A percentile compares a stretch with the other conserved stretches of the same genome.
Evolutionary conservation across 2,329 filamentous ascomycete species (phyloP).

Genomic region (Colletotrichum sublineola): DNA sequence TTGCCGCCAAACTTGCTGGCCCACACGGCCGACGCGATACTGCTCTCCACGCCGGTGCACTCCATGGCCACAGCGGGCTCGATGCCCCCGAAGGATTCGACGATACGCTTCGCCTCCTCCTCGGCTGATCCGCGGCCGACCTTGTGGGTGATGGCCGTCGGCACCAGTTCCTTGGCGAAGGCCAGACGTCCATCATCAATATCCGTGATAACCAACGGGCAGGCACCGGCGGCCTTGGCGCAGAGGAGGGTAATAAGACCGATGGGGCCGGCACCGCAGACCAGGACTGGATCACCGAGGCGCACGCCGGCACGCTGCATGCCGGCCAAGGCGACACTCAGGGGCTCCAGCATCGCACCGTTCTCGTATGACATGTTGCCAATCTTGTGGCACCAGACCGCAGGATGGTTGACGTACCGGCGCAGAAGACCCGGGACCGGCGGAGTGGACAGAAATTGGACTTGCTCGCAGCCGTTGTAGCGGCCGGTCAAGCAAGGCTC

Average conservation of each 20-base stretch:
- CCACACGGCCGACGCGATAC: conserved; percentile 88
- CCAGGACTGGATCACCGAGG: conserved; percentile 87
- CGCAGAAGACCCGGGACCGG: conserved; percentile 88
- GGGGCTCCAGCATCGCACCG: conserved; percentile 89
- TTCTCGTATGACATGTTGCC: conserved; percentile 92
- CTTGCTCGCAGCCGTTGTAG: conserved; percentile 93
- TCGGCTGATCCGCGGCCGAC: conserved; percentile 77
- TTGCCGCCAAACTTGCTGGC: conserved; percentile 94
- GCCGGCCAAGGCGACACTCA: conserved; percentile 89
- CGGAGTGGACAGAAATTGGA: conserved; percentile 90
- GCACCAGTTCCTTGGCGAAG: conserved; percentile 88
- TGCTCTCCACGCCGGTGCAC: conserved; percentile 95
- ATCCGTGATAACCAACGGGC: conserved; percentile 93
- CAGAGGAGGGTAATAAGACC: conserved; percentile 91
- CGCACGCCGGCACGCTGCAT: conserved; percentile 85
- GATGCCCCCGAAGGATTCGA: conserved; percentile 77
- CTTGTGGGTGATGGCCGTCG: conserved; percentile 84
- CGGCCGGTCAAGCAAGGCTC: conserved; percentile 91
- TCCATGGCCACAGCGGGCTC: conserved; percentile 88
- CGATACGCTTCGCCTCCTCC: conserved; percentile 78
- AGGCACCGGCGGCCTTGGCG: conserved; percentile 86
- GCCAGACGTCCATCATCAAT: conserved; percentile 87
- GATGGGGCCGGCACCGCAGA: conserved; percentile 95
- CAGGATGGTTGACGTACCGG: conserved; percentile 94
- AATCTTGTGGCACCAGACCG: conserved; percentile 96